Conservation (phyloP, 306 rosid genomes). For the Boehmeria nivea region DNA sequence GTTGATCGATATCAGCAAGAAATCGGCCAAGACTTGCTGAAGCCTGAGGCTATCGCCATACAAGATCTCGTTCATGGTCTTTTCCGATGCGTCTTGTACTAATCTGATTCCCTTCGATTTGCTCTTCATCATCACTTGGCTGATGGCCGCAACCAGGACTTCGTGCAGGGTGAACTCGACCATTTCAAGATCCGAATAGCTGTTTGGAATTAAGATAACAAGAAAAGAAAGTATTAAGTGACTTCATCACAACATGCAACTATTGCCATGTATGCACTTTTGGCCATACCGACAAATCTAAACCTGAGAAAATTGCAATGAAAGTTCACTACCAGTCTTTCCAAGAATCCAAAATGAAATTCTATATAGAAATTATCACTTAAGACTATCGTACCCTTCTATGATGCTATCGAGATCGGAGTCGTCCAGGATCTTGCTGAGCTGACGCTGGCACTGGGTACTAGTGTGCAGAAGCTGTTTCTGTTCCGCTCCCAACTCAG, state of each 20-base stretch:
- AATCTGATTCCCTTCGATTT: conserved; percentile 44
- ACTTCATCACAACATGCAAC: too few relatives aligned
- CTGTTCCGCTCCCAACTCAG: conserved; percentile 68
- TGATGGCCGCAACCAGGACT: conserved; percentile 56
- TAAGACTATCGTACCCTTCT: conserved; percentile 56
- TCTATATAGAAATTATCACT: background rate
- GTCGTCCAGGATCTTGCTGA: conserved; percentile 84
- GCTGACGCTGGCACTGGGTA: conserved; percentile 76
- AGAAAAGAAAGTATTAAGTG: conserved; percentile 7
- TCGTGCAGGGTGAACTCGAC: conserved; percentile 77
- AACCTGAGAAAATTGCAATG: background rate
- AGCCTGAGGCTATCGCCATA: conserved; percentile 83
- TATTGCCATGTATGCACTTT: too few relatives aligned
- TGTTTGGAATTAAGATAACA: conserved; percentile 28
- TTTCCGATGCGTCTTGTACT: conserved; percentile 58
- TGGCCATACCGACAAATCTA: too few relatives aligned
- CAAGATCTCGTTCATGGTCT: conserved; percentile 43
- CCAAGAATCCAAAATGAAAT: background rate
- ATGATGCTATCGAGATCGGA: conserved; percentile 82
- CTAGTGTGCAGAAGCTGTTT: conserved; percentile 59
- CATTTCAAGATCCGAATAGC: conserved; percentile 85
- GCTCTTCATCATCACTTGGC: conserved; percentile 72
- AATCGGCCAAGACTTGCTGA: conserved; percentile 83
- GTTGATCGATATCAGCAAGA: conserved; percentile 54
- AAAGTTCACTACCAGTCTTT: background rate